Percentiles rank a stretch among this genome's conserved stretches.
phyloP scores from a whole-genome alignment of 2,329 filamentous ascomycete species.

The Calonectria fujianensis region DNA sequence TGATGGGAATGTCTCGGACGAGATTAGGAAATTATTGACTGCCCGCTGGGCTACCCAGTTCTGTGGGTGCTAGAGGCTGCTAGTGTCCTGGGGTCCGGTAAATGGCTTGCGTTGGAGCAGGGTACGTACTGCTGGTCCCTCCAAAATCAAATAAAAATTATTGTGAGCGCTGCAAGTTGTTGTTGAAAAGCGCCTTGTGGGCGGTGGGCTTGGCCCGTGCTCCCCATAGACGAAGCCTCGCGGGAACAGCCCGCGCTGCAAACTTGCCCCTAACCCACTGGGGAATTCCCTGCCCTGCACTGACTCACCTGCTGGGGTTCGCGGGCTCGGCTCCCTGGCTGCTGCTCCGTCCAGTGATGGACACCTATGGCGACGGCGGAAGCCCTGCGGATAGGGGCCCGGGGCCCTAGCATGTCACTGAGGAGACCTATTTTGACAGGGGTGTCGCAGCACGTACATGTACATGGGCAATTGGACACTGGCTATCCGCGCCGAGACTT shows the following conservation, averaged over 20 bases:
- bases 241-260: constrained; percentile 31
- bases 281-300: constrained; percentile 11
- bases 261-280: constrained; percentile 33
- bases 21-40: constrained; percentile 29
- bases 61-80: constrained; percentile 17
- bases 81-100: constrained; percentile 20
- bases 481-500: constrained; percentile 24
- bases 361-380: not conserved
- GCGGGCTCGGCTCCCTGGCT: constrained; percentile 1
- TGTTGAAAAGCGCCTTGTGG: constrained; percentile 35
- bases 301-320: constrained; percentile 16
- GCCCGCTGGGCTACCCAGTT: constrained; percentile 13
- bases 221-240: constrained; percentile 19
- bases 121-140: constrained; percentile 24
- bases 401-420: constrained; percentile 25
- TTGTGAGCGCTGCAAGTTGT: constrained; percentile 25
- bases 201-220: constrained; percentile 24
- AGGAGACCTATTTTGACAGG: constrained; percentile 34
- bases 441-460: constrained; percentile 19
- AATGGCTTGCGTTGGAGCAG: constrained; percentile 16
- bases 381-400: constrained; percentile 21
- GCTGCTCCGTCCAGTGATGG: not conserved
- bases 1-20: constrained; percentile 25
- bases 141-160: constrained; percentile 14
- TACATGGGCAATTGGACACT: constrained; percentile 25